Conservation (phyloP, 768 basidiomycete species). For the Mycena crocata region DNA sequence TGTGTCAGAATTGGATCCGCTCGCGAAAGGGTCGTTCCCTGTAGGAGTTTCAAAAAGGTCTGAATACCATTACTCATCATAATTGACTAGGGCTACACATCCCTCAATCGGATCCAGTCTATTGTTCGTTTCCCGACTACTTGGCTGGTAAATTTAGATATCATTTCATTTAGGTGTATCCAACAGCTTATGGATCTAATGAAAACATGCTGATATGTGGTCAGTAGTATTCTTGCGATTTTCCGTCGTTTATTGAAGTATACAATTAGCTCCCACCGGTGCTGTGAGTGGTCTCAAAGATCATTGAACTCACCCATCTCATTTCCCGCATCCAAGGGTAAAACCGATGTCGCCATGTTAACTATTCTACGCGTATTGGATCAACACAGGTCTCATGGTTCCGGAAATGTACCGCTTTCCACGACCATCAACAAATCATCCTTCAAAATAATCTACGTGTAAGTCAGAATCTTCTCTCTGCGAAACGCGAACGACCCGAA, state of each 20-base stretch:
- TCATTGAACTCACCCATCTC: conserved; percentile 22
- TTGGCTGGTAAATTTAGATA: background rate
- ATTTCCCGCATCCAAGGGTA: conserved; percentile 70
- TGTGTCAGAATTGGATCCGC: conserved; percentile 77
- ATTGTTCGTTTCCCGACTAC: conserved; percentile 66
- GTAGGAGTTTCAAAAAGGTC: conserved; percentile 54
- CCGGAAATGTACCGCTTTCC: conserved; percentile 47
- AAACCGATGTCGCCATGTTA: conserved; percentile 98
- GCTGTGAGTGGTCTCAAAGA: conserved; percentile 68
- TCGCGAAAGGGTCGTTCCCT: conserved; percentile 87
- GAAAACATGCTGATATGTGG: conserved; percentile 97
- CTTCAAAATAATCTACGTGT: conserved; percentile 99
- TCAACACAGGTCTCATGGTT: conserved; percentile 62
- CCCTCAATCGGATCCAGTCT: conserved; percentile 94
- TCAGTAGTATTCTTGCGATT: conserved; percentile 46
- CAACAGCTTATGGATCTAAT: conserved; percentile 92
- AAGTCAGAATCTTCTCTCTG: conserved; percentile 36
- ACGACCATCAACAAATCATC: conserved; percentile 71
- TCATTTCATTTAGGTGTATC: conserved; percentile 55
- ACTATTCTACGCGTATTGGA: conserved; percentile 89
- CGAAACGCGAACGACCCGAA: conserved; percentile 7
- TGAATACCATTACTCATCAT: conserved; percentile 1
- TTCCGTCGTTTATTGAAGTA: conserved; percentile 2
- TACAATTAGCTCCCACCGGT: conserved; percentile 88
- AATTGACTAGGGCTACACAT: conserved; percentile 76